phyloP scores from a whole-genome alignment of 2,329 filamentous ascomycete genomes.

The Fusarium incarnatum region DNA sequence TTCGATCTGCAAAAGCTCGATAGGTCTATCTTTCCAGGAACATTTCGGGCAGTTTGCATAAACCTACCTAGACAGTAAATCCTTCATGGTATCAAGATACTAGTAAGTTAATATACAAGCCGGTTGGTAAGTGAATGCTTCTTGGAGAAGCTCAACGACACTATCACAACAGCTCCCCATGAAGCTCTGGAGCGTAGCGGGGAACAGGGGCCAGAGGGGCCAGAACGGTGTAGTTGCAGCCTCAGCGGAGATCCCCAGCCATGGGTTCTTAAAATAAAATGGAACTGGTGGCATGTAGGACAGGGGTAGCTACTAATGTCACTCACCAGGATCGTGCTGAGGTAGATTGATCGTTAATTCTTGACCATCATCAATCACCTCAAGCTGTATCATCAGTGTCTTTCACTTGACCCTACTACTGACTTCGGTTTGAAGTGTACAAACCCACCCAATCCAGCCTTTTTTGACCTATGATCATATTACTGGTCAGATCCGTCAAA shows the following conservation, averaged over 20 bases:
- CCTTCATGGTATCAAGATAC: background rate
- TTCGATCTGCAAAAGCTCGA: background rate
- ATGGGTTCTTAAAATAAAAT: constrained; percentile 17
- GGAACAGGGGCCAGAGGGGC: background rate
- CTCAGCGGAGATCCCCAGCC: constrained; percentile 6
- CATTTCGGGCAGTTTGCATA: background rate
- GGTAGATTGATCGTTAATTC: constrained; percentile 23
- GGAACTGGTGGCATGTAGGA: constrained; percentile 2
- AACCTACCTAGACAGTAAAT: background rate
- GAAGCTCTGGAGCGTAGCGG: background rate
- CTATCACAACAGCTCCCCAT: background rate
- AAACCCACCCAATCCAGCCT: background rate
- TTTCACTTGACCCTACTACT: background rate
- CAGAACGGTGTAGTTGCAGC: constrained; percentile 9
- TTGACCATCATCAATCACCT: constrained; percentile 6
- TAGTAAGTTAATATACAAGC: background rate
- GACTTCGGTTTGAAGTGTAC: background rate
- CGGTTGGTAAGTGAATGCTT: background rate
- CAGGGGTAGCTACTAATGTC: background rate
- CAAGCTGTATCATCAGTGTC: background rate
- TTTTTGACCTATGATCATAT: background rate
- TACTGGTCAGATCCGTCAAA: background rate
- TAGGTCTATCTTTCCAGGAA: background rate
- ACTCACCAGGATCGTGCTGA: constrained; percentile 14
- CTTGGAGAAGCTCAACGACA: constrained; percentile 1